phyloP scores from a whole-genome alignment of 208 protist species.

The Leishmania tropica region DNA sequence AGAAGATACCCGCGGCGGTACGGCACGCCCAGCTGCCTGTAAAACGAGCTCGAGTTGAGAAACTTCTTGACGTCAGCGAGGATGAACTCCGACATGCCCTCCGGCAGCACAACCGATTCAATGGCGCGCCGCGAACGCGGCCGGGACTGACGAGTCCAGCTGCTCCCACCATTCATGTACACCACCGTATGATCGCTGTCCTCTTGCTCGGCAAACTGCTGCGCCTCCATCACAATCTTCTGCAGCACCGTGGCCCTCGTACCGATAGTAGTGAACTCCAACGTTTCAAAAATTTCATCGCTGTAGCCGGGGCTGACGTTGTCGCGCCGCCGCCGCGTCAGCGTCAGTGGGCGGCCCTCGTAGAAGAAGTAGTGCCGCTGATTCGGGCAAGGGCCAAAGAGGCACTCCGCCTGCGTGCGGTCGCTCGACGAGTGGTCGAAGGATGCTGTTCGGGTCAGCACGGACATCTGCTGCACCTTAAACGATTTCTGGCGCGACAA shows the following conservation, averaged over 20 bases:
- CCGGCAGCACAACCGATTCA: constrained; percentile 90
- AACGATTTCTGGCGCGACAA: constrained; percentile 65
- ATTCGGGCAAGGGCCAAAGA: constrained; percentile 78
- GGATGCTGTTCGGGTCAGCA: constrained; percentile 57
- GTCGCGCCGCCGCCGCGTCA: constrained; percentile 70
- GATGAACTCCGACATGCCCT: constrained; percentile 60
- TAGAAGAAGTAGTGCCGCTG: constrained; percentile 88
- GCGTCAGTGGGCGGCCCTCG: constrained; percentile 61
- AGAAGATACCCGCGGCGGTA: constrained; percentile 96
- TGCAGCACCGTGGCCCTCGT: constrained; percentile 52
- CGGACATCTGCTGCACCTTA: constrained; percentile 79
- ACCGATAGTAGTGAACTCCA: constrained; percentile 79
- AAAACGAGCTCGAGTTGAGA: constrained; percentile 83
- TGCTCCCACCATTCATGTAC: constrained; percentile 76
- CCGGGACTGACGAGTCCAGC: constrained; percentile 71
- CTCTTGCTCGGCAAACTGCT: constrained; percentile 49
- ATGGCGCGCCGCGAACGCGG: constrained; percentile 81
- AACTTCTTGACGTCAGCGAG: constrained; percentile 86
- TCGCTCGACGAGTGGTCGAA: constrained; percentile 76
- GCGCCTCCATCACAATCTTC: constrained; percentile 77
- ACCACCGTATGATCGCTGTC: constrained; percentile 87
- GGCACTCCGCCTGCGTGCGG: constrained; percentile 47
- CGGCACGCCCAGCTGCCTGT: constrained; percentile 92
- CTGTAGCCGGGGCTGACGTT: constrained; percentile 61
- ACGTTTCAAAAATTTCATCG: constrained; percentile 84